phyloP scores from a whole-genome alignment of 1,139 yeast species.

The Lodderomyces pseudojiufengensis region DNA sequence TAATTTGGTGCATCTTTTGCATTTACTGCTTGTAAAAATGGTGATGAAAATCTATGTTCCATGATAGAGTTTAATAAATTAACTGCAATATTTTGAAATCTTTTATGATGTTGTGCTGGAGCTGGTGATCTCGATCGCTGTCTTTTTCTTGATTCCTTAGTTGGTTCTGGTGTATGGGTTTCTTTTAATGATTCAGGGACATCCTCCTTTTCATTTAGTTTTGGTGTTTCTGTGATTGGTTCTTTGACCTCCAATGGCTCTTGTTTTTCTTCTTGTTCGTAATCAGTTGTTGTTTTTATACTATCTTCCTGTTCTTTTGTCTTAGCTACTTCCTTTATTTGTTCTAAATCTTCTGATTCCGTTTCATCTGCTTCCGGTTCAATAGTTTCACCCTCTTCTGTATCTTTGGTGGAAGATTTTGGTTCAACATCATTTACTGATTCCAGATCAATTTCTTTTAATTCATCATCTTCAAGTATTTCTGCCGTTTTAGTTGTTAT shows the following conservation, averaged over 20 bases:
- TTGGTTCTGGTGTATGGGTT: background rate
- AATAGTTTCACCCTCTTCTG: constrained; percentile 4
- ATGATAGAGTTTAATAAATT: constrained; percentile 63
- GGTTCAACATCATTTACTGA: background rate
- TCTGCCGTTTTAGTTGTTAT: background rate
- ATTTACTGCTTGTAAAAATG: constrained; percentile 67
- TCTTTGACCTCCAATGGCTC: constrained; percentile 1
- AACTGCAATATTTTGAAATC: constrained; percentile 52
- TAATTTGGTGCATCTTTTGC: constrained; percentile 69
- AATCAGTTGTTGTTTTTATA: constrained; percentile 1
- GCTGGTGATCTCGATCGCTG: constrained; percentile 28
- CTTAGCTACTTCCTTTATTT: no score
- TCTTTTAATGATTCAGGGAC: background rate
- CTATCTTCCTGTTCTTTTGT: constrained; percentile 10
- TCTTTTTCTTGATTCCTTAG: constrained; percentile 10
- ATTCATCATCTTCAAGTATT: constrained; percentile 2
- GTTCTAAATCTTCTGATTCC: constrained; percentile 9
- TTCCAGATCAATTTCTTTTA: constrained; percentile 1
- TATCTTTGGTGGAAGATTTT: background rate
- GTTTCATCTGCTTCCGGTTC: constrained; percentile 1
- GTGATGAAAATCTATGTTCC: constrained; percentile 71
- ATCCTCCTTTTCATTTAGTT: background rate
- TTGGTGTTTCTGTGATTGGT: constrained; percentile 1
- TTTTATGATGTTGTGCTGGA: constrained; percentile 33
- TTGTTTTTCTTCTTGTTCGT: background rate